phyloP scores from a whole-genome alignment of 2,329 filamentous ascomycete genomes.

The Colletotrichum tamarilloi region DNA sequence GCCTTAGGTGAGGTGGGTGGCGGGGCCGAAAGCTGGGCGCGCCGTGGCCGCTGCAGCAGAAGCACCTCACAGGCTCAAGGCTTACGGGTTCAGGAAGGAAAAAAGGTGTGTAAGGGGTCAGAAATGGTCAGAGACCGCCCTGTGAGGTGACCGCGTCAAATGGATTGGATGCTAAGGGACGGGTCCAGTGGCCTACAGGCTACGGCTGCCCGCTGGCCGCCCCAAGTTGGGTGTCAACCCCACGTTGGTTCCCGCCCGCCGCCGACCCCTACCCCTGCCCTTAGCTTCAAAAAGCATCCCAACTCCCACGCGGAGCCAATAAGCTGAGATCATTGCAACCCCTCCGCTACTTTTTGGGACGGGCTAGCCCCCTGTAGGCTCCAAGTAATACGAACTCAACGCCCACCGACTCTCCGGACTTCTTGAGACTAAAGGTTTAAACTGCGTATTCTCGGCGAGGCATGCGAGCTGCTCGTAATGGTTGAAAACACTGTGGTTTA shows the following conservation, averaged over 20 bases:
- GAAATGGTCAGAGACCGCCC: conserved; percentile 18
- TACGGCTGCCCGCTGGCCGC: conserved; percentile 4
- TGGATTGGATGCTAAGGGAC: background rate
- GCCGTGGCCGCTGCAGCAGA: conserved; percentile 20
- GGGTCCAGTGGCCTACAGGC: background rate
- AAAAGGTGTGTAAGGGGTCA: background rate
- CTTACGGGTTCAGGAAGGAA: background rate
- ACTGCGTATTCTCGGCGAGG: background rate
- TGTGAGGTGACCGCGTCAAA: conserved; percentile 1
- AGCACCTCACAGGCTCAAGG: conserved; percentile 6
- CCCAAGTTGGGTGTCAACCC: conserved; percentile 9
- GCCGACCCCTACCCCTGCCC: conserved; percentile 23
- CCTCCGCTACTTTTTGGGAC: conserved; percentile 12
- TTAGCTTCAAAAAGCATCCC: conserved; percentile 14
- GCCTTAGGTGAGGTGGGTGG: conserved; percentile 17
- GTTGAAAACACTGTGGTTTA: too few relatives aligned
- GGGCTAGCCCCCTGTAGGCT: conserved; percentile 20
- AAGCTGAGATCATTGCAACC: conserved; percentile 20
- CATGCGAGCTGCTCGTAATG: background rate
- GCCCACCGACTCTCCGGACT: background rate
- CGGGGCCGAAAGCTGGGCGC: conserved; percentile 34
- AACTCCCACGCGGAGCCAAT: conserved; percentile 14
- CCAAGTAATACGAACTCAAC: conserved; percentile 23
- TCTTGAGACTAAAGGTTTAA: conserved; percentile 1
- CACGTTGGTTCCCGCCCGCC: conserved; percentile 20